Evolutionary conservation across 768 basidiomycete genomes (phyloP).

Genomic region (Termitomyces sp.): DNA sequence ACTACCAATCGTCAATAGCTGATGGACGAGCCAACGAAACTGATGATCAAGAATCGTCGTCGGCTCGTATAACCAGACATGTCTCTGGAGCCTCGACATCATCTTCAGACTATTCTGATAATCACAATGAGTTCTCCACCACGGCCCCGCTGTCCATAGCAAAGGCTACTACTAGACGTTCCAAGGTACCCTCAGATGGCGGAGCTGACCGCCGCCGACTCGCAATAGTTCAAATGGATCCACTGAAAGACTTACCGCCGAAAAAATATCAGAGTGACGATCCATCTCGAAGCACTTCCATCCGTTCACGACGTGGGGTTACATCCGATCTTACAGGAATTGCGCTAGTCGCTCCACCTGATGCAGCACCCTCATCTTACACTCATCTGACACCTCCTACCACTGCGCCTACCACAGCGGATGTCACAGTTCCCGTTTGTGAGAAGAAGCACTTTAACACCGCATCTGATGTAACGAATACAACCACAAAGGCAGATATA

Average conservation of each 20-base stretch:
- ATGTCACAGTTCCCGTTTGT: constrained; percentile 4
- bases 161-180: constrained; percentile 31
- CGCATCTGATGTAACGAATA: constrained; percentile 39
- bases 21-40: constrained; percentile 22
- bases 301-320: constrained; percentile 34
- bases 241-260: constrained; percentile 23
- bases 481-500: constrained; percentile 24
- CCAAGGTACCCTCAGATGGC: constrained; percentile 51
- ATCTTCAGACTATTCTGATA: constrained; percentile 49
- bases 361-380: constrained; percentile 50
- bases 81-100: constrained; percentile 32
- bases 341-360: constrained; percentile 69
- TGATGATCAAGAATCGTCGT: constrained; percentile 17
- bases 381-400: constrained; percentile 48
- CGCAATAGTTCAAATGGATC: constrained; percentile 60
- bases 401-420: constrained; percentile 35
- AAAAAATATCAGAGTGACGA: constrained; percentile 18
- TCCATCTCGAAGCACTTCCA: constrained; percentile 22
- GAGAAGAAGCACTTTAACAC: constrained; percentile 36
- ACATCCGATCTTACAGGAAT: constrained; percentile 41
- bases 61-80: constrained; percentile 21
- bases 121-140: constrained; percentile 19
- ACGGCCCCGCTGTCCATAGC: constrained; percentile 21
- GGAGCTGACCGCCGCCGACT: constrained; percentile 60
- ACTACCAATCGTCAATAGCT: constrained; percentile 53